These are phyloP conservation scores for Panicum virgatum DNA, from an alignment of 202 grass and related monocot species.

Conservation along the genomic window DNA sequence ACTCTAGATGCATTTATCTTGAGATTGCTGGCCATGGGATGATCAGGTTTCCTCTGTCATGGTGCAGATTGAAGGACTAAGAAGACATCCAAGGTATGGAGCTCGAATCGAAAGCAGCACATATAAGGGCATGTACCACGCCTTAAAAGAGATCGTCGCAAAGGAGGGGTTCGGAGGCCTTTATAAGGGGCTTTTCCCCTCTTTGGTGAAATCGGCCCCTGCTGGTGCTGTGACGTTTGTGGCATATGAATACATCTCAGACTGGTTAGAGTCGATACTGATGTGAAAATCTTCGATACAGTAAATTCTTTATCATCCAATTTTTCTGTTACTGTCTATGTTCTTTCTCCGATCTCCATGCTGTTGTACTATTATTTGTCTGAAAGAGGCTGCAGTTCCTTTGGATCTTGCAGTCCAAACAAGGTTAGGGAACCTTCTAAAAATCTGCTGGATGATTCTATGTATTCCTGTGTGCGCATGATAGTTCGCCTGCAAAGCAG, in stretches of 20 bases:
- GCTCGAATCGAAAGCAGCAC: conserved; percentile 61
- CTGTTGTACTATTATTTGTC: conserved; percentile 30
- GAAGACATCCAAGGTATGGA: conserved; percentile 89
- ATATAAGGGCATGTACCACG: conserved; percentile 89
- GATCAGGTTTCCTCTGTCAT: not conserved
- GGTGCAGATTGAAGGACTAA: conserved; percentile 86
- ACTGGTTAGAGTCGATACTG: conserved; percentile 71
- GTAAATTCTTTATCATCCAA: conserved; percentile 21
- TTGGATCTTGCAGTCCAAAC: conserved; percentile 56
- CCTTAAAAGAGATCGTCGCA: conserved; percentile 73
- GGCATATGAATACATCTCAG: conserved; percentile 90
- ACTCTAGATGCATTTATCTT: conserved; percentile 1
- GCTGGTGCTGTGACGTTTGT: conserved; percentile 95
- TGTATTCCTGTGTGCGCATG: not conserved
- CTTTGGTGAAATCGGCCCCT: conserved; percentile 92
- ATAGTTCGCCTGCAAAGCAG: not conserved
- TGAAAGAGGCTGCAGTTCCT: conserved; percentile 48
- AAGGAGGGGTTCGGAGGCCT: conserved; percentile 77
- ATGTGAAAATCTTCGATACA: conserved; percentile 56
- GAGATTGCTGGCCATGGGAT: not conserved
- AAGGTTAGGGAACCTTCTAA: conserved; percentile 49
- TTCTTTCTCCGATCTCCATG: not conserved
- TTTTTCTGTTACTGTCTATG: conserved; percentile 32
- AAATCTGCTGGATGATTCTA: conserved; percentile 42
- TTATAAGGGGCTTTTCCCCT: conserved; percentile 94